Evolutionary conservation across 2,329 filamentous ascomycete species (phyloP), one percentile per base, ranked within the genome.

Genomic region (Diplodia seriata): DNA sequence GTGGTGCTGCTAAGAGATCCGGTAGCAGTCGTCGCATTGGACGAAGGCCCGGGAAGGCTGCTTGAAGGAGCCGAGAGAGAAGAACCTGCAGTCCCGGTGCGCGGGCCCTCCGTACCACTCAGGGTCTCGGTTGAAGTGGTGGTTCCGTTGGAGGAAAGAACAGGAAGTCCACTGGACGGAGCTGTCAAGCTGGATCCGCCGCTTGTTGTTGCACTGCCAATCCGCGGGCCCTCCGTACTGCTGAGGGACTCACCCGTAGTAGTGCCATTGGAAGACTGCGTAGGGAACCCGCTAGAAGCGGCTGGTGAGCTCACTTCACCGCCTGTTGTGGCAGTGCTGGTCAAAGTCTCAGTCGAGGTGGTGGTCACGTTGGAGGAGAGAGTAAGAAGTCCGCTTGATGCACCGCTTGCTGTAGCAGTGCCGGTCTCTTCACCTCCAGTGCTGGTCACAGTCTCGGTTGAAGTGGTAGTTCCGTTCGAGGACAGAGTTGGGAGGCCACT

Each of bases 211-310:
- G 29, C 53, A 2, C 31, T 55, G 18, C 53, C 31, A 23, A 31
- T 36, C 53, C 7, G 23, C 14, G 3, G 8, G 18, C 15, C 53
- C 9, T 20, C 31, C 5, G 29, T 55, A 18, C 29, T 20, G 31
- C 53, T 55, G 7, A 55, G 31, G 6, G 29, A 36, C 8, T 54
- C 23, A 8, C 38, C 3, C 33, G 64, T 11, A 9, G 26, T 47
- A 1, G 62, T 66, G 5, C 26, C 62, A 20, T 54, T 66, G 11
- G 50, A 18, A 14, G 62, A 54, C 3, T 18, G 15, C n/a, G 51
- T 49, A 36, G 63, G 62, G 11, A 31, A 15, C n/a, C 50, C 49
- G 23, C 61, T 65, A 14, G 62, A 40, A 9, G 59, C 5, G 18
- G 40, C 12, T 18, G 23, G 8, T 26, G 3, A 15, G 51, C 26